Evolutionary conservation across 495 filamentous ascomycete genomes (phyloP).

Genomic region (Lophiotrema nucula): DNA sequence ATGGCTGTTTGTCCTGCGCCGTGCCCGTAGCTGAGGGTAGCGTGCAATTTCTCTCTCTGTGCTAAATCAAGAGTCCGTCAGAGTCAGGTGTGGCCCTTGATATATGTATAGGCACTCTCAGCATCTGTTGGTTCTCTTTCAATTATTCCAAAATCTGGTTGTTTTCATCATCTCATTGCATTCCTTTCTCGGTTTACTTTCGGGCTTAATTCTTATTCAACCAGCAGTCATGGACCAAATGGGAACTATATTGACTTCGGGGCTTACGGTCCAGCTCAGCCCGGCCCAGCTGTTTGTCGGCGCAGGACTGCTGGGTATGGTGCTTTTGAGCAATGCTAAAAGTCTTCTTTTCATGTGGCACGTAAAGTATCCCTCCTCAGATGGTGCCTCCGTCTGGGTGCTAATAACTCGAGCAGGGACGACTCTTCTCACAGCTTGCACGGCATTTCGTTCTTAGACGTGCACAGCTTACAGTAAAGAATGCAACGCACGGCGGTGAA

Average conservation of each 20-base stretch:
- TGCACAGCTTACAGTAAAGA: slow-evolving; percentile 9
- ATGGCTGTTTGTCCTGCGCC: too few species aligned
- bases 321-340: slow-evolving; percentile 20
- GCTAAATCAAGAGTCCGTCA: too few species aligned
- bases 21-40: too few species aligned
- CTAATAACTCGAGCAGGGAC: slow-evolving; percentile 8
- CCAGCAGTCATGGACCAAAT: too few species aligned
- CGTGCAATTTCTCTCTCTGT: too few species aligned
- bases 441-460: slow-evolving; percentile 21
- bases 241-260: not conserved
- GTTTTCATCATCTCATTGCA: too few species aligned
- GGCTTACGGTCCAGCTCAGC: slow-evolving; percentile 7
- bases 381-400: not conserved
- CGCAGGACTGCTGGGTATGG: slow-evolving; percentile 4
- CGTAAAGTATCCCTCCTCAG: slow-evolving; percentile 5
- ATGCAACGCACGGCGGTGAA: slow-evolving; percentile 14
- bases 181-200: too few species aligned
- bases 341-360: slow-evolving; percentile 20
- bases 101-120: too few species aligned
- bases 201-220: too few species aligned
- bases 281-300: slow-evolving; percentile 15
- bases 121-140: too few species aligned
- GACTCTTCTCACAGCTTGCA: slow-evolving; percentile 18
- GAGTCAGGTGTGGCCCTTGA: too few species aligned
- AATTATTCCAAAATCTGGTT: too few species aligned